Conservation (phyloP, 192 early-diverging fungal species). For the Entrophospora sp. region DNA sequence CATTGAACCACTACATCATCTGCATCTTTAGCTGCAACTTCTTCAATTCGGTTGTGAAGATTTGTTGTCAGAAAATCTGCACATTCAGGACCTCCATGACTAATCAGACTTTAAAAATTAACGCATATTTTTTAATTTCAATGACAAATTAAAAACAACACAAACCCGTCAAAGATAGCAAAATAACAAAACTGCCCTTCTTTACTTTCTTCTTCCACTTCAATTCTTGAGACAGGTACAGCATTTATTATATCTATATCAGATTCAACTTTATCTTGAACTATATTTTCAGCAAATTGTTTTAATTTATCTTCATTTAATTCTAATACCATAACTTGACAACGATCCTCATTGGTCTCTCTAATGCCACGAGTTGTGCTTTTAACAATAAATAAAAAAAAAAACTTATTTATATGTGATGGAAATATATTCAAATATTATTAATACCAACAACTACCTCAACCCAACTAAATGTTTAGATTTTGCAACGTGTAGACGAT, state of each 20-base stretch:
- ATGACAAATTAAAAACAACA: neutral
- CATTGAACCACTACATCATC: neutral
- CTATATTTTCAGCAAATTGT: neutral
- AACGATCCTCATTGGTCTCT: constrained; percentile 48
- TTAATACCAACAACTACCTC: neutral
- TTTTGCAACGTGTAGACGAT: constrained; percentile 38
- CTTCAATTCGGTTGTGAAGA: constrained; percentile 44
- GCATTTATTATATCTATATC: neutral
- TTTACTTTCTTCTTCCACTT: constrained; percentile 23
- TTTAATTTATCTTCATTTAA: constrained; percentile 10
- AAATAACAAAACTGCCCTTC: constrained; percentile 36
- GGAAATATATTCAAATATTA: neutral
- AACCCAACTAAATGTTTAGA: constrained; percentile 41
- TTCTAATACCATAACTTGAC: constrained; percentile 33
- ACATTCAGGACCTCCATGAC: constrained; percentile 37
- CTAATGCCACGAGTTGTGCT: constrained; percentile 46
- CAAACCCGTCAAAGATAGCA: constrained; percentile 52
- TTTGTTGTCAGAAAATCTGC: constrained; percentile 38
- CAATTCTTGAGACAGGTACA: neutral
- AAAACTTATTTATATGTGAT: neutral
- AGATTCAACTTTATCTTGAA: constrained; percentile 6
- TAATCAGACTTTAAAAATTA: neutral
- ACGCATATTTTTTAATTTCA: neutral
- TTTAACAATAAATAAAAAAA: constrained; percentile 1
- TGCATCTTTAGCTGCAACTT: constrained; percentile 15